These are phyloP conservation scores for Diaporthe sp. DNA, from an alignment of 2,329 filamentous ascomycete species.

Conservation along the genomic window DNA sequence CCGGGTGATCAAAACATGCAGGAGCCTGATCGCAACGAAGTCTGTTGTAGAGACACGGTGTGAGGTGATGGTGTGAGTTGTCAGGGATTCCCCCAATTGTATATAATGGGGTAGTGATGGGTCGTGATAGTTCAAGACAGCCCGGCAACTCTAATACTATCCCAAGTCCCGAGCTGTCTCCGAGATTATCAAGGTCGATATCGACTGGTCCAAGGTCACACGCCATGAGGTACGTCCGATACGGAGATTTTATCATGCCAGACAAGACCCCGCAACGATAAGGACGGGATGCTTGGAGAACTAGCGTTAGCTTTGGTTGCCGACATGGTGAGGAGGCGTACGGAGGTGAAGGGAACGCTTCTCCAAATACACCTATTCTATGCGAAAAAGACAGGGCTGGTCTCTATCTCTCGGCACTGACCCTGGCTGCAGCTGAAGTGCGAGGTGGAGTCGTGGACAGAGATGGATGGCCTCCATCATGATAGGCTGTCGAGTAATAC, in stretches of 20 bases:
- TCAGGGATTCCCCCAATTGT: background rate
- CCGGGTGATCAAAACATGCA: background rate
- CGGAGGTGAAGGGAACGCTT: background rate
- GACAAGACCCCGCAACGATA: slow-evolving; percentile 42
- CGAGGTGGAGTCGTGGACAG: slow-evolving; percentile 2
- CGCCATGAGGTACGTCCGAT: slow-evolving; percentile 34
- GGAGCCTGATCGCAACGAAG: background rate
- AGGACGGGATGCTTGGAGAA: slow-evolving; percentile 16
- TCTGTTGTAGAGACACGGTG: background rate
- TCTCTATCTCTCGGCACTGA: slow-evolving; percentile 9
- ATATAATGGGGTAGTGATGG: too few relatives aligned
- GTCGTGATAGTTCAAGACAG: background rate
- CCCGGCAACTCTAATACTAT: background rate
- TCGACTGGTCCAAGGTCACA: slow-evolving; percentile 30
- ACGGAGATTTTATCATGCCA: slow-evolving; percentile 35
- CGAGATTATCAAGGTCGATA: slow-evolving; percentile 31
- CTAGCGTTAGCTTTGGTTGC: background rate
- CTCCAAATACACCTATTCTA: background rate
- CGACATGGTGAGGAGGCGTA: background rate
- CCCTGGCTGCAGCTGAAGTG: background rate
- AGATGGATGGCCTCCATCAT: background rate
- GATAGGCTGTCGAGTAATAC: background rate
- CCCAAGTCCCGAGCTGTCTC: slow-evolving; percentile 31
- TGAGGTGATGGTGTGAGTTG: background rate
- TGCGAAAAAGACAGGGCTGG: background rate